Percentiles rank a stretch among this genome's conserved stretches.
Evolutionary conservation across 768 basidiomycete species (phyloP).

Genomic region (Hypholoma fasciculare): DNA sequence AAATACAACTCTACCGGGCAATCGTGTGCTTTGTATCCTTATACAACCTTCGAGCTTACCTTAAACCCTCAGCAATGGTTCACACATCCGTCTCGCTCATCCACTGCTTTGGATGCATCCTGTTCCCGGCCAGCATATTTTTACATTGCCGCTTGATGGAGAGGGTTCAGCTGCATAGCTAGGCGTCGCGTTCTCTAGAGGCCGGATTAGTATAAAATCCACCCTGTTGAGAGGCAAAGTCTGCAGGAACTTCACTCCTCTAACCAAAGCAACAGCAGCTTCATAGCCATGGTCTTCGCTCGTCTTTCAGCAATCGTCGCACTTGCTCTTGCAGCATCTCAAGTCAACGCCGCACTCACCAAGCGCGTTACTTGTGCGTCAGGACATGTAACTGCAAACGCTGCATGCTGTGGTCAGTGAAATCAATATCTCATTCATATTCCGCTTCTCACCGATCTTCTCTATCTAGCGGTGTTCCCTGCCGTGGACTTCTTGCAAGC

Average conservation of each 20-base stretch:
- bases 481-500: conserved; percentile 27
- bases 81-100: background rate
- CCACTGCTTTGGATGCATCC: background rate
- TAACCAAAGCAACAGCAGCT: background rate
- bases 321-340: conserved; percentile 14
- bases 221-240: background rate
- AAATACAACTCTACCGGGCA: no score
- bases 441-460: background rate
- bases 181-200: background rate
- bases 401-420: conserved; percentile 22
- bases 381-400: conserved; percentile 23
- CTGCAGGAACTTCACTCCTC: conserved; percentile 4
- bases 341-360: conserved; percentile 17
- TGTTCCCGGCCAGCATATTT: background rate
- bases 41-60: background rate
- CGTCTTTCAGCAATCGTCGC: conserved; percentile 16
- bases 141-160: background rate
- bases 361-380: conserved; percentile 23
- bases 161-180: no score
- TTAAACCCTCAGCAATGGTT: background rate
- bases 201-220: conserved; percentile 5
- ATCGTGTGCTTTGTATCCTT: no score
- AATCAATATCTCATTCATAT: background rate
- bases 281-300: conserved; percentile 19
- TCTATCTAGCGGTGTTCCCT: conserved; percentile 15